Base-by-base conservation (phyloP, 2,329 filamentous ascomycete species). In the Phialophora chinensis region DNA sequence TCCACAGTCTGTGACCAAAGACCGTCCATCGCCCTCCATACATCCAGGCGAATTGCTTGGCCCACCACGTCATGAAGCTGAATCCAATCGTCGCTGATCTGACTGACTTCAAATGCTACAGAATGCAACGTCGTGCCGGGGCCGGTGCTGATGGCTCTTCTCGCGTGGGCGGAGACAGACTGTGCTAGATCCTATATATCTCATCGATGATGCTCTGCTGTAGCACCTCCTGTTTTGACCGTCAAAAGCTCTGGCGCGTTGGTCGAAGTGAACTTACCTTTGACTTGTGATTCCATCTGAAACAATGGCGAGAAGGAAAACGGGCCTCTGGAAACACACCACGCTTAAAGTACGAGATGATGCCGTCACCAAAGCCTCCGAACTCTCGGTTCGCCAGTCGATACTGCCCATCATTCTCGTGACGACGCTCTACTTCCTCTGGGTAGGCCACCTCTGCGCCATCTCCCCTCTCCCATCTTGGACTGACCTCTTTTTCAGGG, bases 351-450 rank as follows among this genome's bases (percentile, higher is more conserved):
- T 62, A 8, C 47, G 49, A 27, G 59, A 54, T 31, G 59, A 62
- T 52, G 44, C 59, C 12, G 60, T 62, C 53, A 80, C 79, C 2
- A 74, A 74, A 20, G 79, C 79, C 1, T 76, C 78, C 2, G 78
- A 77, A 25, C 67, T 82, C 11, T 81, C 79, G 23, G 66, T 81
- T 44, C 73, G 78, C 20, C 79, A 82, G 72, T 80, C 79, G 68
- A 70, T 82, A n/a, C 77, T 75, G 71, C 80, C 80, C 1, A 72
- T 82, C 56, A 73, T 75, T 10, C 73, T 79, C 29, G 82, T 84
- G 12, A 84, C 82, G 0, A 78, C 80, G 25, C 74, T 84, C 17
- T 84, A 83, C 74, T 84, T 84, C 71, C 75, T 86, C 59, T 87
- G 85, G 85, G 81, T 78, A 62, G 50, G 59, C 5, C 27, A 55